Base-by-base conservation (phyloP, 2,329 filamentous ascomycete species). In the Fusarium sp. region DNA sequence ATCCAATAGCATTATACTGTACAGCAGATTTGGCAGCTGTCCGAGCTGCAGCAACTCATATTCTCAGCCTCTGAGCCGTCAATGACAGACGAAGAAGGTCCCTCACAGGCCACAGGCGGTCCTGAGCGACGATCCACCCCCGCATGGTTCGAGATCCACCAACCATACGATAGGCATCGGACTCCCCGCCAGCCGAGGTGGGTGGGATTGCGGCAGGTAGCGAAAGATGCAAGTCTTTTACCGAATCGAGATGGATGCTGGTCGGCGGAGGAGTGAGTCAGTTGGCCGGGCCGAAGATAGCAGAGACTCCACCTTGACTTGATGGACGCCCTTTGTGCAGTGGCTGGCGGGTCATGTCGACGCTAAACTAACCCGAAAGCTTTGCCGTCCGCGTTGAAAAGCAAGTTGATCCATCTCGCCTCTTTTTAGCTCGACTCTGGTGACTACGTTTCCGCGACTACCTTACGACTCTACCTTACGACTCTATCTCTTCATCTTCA, bases 111-210 rank as follows among this genome's bases (percentile, higher is more conserved):
- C 70, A 68, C 61, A 65, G 58, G 45, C 45, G 41, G 64, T 62
- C 57, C 57, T 59, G 43, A 58, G 68, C 41, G 61, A 66, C 56
- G 76, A 71, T 78, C 76, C 74, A 77, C 76, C 76, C 76, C 76
- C 76, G 71, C 76, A 75, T 70, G 69, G 39, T 59, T 61, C 48
- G 67, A 75, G 72, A 62, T 67, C 39, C 50, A 64, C 71, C 60
- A 58, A 68, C 65, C 58, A 71, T 52, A 31, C 8, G 29, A 31
- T 31, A 31, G 29, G 37, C 35, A 57, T 64, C 62, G 50, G 50
- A 33, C 27, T 58, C 37, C 62, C 35, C 50, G 50, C 37, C 35
- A 29, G 16, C 48, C n/a, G n/a, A 63, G 60, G 31, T 20, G 35
- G 33, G 48, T 54, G 27, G 48, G 48, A 33, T 45, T 37, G n/a